A percentile compares a stretch with the other conserved stretches of the same genome.
Conservation (phyloP, 345 rosid species). For the Eucalyptus cladocalyx region DNA sequence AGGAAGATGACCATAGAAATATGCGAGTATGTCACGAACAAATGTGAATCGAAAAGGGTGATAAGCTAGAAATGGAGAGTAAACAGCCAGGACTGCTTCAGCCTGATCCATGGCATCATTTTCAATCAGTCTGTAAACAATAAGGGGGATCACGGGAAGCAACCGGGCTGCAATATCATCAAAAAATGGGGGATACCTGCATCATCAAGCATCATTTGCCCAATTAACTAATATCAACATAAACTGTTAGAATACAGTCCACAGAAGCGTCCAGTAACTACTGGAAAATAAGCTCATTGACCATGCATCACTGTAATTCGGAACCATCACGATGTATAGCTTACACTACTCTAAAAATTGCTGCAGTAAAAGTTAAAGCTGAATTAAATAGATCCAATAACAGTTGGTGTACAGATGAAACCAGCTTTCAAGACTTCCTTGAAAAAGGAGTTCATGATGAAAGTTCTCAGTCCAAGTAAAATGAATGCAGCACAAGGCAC, state of each 20-base stretch:
- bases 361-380: background rate
- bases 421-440: background rate
- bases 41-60: constrained; percentile 88
- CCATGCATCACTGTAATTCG: background rate
- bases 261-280: background rate
- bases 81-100: constrained; percentile 49
- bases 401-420: background rate
- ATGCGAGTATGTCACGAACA: constrained; percentile 95
- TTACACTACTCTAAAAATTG: background rate
- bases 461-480: background rate
- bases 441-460: background rate
- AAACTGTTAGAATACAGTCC: background rate
- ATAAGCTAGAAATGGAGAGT: constrained; percentile 57
- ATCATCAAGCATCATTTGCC: background rate
- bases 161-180: constrained; percentile 89
- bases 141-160: constrained; percentile 88
- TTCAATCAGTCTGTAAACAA: constrained; percentile 89
- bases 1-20: constrained; percentile 89
- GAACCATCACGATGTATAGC: background rate
- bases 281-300: background rate
- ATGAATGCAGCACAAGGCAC: background rate
- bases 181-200: constrained; percentile 92
- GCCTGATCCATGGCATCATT: constrained; percentile 77
- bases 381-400: background rate
- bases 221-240: background rate